Percentiles rank a stretch among this genome's conserved stretches.
Conservation (phyloP, 495 filamentous ascomycete genomes). For the Penicillium crystallinum region DNA sequence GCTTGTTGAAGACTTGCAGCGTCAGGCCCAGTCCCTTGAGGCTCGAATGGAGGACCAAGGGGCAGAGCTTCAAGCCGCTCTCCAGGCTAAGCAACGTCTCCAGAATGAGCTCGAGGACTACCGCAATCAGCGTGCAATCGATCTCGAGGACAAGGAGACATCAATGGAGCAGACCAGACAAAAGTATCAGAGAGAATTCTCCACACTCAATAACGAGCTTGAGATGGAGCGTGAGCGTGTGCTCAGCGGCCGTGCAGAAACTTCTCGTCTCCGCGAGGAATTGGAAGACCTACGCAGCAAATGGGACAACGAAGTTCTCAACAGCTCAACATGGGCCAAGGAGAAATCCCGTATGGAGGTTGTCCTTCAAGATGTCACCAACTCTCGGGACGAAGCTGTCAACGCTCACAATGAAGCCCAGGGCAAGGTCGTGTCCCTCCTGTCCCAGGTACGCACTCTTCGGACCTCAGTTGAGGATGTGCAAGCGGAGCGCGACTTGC, state of each 20-base stretch:
- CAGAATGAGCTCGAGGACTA: constrained; percentile 99
- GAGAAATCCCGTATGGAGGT: constrained; percentile 91
- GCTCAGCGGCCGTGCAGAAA: constrained; percentile 61
- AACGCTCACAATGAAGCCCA: constrained; percentile 94
- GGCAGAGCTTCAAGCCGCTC: constrained; percentile 78
- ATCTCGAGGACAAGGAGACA: constrained; percentile 93
- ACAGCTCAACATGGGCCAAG: constrained; percentile 96
- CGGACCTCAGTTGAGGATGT: constrained; percentile 83
- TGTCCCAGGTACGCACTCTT: constrained; percentile 86
- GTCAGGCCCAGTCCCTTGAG: constrained; percentile 81
- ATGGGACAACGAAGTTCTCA: constrained; percentile 98
- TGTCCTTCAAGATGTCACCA: constrained; percentile 81
- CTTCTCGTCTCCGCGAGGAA: constrained; percentile 79
- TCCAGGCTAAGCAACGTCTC: constrained; percentile 88
- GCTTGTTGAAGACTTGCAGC: constrained; percentile 83
- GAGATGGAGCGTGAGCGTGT: constrained; percentile 89
- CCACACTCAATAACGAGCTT: constrained; percentile 80
- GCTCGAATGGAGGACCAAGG: constrained; percentile 89
- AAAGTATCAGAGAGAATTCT: constrained; percentile 94
- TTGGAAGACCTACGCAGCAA: constrained; percentile 91
- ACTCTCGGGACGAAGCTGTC: constrained; percentile 87
- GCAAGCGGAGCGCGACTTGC: constrained; percentile 74
- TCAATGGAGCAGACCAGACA: constrained; percentile 95
- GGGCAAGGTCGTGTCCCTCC: constrained; percentile 77
- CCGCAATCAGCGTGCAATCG: constrained; percentile 86